A percentile compares a stretch with the other conserved stretches of the same genome.
Conservation (phyloP, 2,329 filamentous ascomycete species). For the Hypoxylon sp. region DNA sequence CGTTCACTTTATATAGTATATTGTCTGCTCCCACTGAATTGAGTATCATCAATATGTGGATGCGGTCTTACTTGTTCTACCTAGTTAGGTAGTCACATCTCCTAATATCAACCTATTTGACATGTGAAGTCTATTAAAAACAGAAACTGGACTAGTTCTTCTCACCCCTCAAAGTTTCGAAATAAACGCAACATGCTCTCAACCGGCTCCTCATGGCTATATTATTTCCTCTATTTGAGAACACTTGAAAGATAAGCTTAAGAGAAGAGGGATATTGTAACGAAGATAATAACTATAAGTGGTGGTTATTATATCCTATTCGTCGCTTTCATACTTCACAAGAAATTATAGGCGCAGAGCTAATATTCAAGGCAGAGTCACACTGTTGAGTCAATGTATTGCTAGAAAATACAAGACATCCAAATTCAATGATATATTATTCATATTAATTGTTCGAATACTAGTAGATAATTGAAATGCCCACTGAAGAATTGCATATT, state of each 20-base stretch:
- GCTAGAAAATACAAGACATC: neutral
- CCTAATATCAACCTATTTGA: neutral
- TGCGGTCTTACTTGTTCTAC: neutral
- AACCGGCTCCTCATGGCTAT: neutral
- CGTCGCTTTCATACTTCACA: neutral
- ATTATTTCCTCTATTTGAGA: neutral
- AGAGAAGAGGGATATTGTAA: neutral
- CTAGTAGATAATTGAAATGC: neutral
- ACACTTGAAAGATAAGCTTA: neutral
- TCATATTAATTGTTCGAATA: neutral
- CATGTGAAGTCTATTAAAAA: neutral
- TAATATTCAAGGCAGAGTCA: neutral
- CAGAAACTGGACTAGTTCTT: neutral
- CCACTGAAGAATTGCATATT: neutral
- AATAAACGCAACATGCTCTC: neutral
- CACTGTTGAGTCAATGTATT: neutral
- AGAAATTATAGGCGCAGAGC: neutral
- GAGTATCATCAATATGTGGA: neutral
- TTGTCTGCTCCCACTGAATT: neutral
- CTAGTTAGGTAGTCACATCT: neutral
- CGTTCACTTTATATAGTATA: constrained; percentile 8
- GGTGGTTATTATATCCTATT: neutral
- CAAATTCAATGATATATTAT: neutral
- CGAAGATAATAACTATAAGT: neutral
- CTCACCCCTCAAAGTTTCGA: neutral